Base-by-base conservation (phyloP, 805 yeast species). In the Lipomyces mesembrius region DNA sequence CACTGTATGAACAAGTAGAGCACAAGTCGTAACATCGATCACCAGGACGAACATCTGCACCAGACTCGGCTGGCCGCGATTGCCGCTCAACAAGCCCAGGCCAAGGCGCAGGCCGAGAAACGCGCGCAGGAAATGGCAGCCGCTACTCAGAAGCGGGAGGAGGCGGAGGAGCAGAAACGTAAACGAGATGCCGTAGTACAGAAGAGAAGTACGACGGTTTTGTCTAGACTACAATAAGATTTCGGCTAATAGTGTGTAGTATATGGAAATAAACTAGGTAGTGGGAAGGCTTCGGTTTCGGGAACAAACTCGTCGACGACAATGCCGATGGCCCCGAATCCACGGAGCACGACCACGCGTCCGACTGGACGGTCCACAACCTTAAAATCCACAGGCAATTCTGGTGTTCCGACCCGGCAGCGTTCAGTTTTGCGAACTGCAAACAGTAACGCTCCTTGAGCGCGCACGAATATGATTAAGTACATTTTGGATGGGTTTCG, bases 151-250 rank as follows among this genome's bases (percentile, higher is more conserved):
- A 57, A 35, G 54, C 46, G 58, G 17, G 20, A 39, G 22, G 66
- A 66, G 22, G 57, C 51, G 20, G 71, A 66, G 34, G 71, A 62
- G 58, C 62, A 53, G 58, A 60, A 62, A 17, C 63, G 95, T 46
- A 58, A 59, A 46, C 64, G 64, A 5, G 71, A 68, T 27, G 71
- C 63, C 2, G n/a, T 60, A 20, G 6, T 63, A 52, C 64, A 66
- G 51, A 68, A 68, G 65, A 32, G 71, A 60, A 62, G 71, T 67
- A 56, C 14, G 65, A 29, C 11, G 2, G 58, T 29, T 37, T 11
- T 9, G 17, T 3, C n/a, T 29, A 12, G 25, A 46, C 27, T 8
- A 6, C 27, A 34, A 34, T 34, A 14, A 11, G 35, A n/a, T 22
- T 46, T 7, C 32, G 39, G n/a, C 17, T 29, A 25, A 22, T 35